Conservation (phyloP, 768 basidiomycete species). For the Trametes villosa region DNA sequence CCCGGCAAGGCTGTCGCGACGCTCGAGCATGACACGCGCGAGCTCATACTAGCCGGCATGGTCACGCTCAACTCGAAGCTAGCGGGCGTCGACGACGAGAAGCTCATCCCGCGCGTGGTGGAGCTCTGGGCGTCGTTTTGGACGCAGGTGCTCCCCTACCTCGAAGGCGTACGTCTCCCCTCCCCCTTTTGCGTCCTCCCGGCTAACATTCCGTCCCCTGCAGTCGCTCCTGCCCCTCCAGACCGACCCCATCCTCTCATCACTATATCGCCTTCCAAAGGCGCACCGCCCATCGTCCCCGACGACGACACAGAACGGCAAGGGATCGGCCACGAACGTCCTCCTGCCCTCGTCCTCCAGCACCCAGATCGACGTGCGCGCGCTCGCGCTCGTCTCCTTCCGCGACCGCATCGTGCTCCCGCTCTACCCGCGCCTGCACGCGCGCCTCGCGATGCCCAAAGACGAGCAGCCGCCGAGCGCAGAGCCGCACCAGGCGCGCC, state of each 20-base stretch:
- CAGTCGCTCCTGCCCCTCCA: conserved; percentile 65
- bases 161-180: conserved; percentile 73
- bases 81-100: conserved; percentile 73
- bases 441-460: conserved; percentile 56
- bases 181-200: conserved; percentile 43
- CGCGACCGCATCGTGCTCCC: conserved; percentile 80
- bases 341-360: conserved; percentile 38
- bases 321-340: conserved; percentile 42
- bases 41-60: conserved; percentile 88
- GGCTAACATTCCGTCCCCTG: conserved; percentile 34
- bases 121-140: conserved; percentile 95
- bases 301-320: conserved; percentile 54
- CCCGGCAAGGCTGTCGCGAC: conserved; percentile 75
- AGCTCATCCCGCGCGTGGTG: conserved; percentile 75
- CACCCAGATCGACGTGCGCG: conserved; percentile 78
- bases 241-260: conserved; percentile 65
- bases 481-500: conserved; percentile 64
- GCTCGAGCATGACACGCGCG: conserved; percentile 78
- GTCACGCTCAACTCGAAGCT: conserved; percentile 89
- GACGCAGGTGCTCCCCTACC: conserved; percentile 84
- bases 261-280: conserved; percentile 67
- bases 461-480: conserved; percentile 63
- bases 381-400: conserved; percentile 78
- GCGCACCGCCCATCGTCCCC: conserved; percentile 52
- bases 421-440: conserved; percentile 56